Percentiles rank a stretch among this genome's conserved stretches.
These are phyloP conservation scores for Cardamine chenopodiifolia DNA, from an alignment of 345 rosid species.

Conservation along the genomic window DNA sequence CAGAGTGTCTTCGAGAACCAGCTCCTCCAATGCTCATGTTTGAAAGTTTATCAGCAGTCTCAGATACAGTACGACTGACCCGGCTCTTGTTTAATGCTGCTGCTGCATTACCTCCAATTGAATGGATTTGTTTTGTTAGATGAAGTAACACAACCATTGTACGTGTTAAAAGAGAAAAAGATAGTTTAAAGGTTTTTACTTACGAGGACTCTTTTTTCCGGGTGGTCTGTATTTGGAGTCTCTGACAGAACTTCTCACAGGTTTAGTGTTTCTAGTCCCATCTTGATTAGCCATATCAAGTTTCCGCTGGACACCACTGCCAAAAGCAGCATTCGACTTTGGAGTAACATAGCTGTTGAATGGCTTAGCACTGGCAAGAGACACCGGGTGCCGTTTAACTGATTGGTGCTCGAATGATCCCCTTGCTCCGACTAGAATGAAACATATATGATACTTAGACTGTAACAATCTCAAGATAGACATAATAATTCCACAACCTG, in stretches of 20 bases:
- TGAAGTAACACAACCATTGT: background rate
- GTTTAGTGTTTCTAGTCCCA: constrained; percentile 53
- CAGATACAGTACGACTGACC: constrained; percentile 49
- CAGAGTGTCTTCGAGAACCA: constrained; percentile 48
- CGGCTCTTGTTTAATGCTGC: constrained; percentile 51
- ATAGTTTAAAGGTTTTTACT: constrained; percentile 37
- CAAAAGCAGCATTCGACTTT: constrained; percentile 55
- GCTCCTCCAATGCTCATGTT: constrained; percentile 54
- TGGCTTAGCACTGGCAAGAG: constrained; percentile 57
- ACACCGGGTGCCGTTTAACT: constrained; percentile 54
- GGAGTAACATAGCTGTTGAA: constrained; percentile 47
- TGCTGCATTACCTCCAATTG: constrained; percentile 21
- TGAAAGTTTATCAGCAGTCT: constrained; percentile 55
- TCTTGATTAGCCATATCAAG: constrained; percentile 69
- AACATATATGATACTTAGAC: constrained; percentile 1
- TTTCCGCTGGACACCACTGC: constrained; percentile 74
- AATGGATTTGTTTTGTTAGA: background rate
- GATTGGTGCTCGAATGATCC: constrained; percentile 61
- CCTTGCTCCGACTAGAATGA: constrained; percentile 55
- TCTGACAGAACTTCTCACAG: constrained; percentile 47
- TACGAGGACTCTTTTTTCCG: constrained; percentile 78
- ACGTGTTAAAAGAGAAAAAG: background rate
- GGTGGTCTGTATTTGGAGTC: constrained; percentile 74
- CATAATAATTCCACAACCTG: background rate
- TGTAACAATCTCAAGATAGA: background rate